Conservation (phyloP, 2,329 filamentous ascomycete species). For the Cladosporium sp. region DNA sequence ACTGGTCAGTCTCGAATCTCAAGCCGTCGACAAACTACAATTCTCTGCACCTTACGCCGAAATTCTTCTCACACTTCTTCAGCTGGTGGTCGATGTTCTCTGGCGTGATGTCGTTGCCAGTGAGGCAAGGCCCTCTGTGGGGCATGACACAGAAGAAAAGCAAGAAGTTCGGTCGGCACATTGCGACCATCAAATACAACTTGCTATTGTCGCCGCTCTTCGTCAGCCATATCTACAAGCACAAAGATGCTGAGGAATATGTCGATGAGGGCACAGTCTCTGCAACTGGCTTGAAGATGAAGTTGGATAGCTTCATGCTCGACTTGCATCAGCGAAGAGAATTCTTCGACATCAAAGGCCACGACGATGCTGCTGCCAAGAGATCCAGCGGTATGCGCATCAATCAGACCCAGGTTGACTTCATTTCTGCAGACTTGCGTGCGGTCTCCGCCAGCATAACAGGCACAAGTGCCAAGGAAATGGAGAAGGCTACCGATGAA, state of each 20-base stretch:
- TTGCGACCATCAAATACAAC: slow-evolving; percentile 99
- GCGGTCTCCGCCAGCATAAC: slow-evolving; percentile 88
- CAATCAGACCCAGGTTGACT: slow-evolving; percentile 87
- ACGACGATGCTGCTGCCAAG: slow-evolving; percentile 62
- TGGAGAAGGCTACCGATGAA: slow-evolving; percentile 64
- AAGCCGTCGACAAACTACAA: slow-evolving; percentile 89
- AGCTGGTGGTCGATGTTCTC: slow-evolving; percentile 97
- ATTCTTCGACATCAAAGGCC: slow-evolving; percentile 77
- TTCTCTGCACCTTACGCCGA: slow-evolving; percentile 86
- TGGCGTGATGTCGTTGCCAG: slow-evolving; percentile 87
- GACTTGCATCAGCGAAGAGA: slow-evolving; percentile 93
- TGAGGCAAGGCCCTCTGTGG: slow-evolving; percentile 88
- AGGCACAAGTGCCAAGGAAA: slow-evolving; percentile 71
- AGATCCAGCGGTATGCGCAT: slow-evolving; percentile 93
- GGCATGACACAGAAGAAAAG: slow-evolving; percentile 91
- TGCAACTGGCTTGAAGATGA: slow-evolving; percentile 92
- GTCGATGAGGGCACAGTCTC: slow-evolving; percentile 68
- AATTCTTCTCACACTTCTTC: slow-evolving; percentile 98
- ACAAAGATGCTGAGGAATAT: slow-evolving; percentile 90
- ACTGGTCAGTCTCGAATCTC: slow-evolving; percentile 74
- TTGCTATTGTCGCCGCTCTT: slow-evolving; percentile 87
- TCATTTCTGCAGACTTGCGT: slow-evolving; percentile 85
- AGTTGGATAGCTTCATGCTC: slow-evolving; percentile 94
- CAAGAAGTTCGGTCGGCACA: slow-evolving; percentile 95
- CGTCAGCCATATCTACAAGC: slow-evolving; percentile 96